These are phyloP conservation scores for Cryphonectria carpinicola DNA, from an alignment of 2,329 filamentous ascomycete genomes.

Conservation along the genomic window DNA sequence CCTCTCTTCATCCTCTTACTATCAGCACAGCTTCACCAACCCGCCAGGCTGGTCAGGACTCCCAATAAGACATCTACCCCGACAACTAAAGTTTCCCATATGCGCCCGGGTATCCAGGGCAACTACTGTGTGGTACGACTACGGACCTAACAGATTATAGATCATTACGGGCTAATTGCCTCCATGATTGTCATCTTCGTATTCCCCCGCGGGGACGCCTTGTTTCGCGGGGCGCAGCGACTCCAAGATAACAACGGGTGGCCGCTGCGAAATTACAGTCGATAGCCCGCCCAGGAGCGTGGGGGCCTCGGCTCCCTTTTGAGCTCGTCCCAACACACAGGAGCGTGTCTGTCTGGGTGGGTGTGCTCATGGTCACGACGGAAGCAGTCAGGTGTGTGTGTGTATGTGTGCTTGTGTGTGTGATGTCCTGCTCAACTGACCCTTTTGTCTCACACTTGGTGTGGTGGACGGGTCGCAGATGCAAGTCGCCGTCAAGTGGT, in stretches of 20 bases:
- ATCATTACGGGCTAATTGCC: background rate
- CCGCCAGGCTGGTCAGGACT: background rate
- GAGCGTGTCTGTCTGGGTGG: background rate
- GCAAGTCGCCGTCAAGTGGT: slow-evolving; percentile 1
- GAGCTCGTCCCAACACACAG: background rate
- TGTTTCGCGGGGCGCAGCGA: slow-evolving; percentile 9
- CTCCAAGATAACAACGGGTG: slow-evolving; percentile 17
- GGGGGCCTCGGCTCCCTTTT: background rate
- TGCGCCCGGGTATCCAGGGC: too few relatives aligned
- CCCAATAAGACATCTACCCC: background rate
- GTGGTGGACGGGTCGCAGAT: background rate
- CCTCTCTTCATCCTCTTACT: background rate
- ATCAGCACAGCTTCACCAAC: background rate
- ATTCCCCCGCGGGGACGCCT: slow-evolving; percentile 14
- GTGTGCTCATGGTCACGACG: background rate
- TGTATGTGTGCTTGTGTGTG: background rate
- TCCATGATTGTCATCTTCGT: slow-evolving; percentile 5
- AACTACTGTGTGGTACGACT: background rate
- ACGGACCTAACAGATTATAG: background rate
- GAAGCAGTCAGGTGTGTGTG: background rate
- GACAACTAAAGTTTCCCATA: background rate
- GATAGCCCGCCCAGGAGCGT: slow-evolving; percentile 5
- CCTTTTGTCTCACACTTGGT: background rate
- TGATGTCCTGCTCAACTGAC: slow-evolving; percentile 10
- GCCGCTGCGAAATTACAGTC: slow-evolving; percentile 13